Evolutionary conservation across 495 filamentous ascomycete genomes (phyloP), one percentile per base, ranked within the genome.

Genomic region (Mycothermus thermophilus): DNA sequence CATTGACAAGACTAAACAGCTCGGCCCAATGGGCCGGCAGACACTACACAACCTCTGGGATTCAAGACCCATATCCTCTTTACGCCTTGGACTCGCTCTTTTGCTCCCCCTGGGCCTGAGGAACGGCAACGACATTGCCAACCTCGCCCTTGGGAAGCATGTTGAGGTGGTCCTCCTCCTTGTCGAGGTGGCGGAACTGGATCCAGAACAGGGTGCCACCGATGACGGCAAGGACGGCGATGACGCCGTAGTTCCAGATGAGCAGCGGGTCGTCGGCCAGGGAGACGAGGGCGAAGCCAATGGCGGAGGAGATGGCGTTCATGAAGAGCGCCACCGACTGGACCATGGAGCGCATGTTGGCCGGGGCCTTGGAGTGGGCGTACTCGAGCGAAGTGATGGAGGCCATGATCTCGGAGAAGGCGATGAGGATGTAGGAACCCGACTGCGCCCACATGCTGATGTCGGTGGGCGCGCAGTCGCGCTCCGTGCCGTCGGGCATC

Each of bases 281-380:
- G 4, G 67, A 58, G 10, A 74, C 66, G n/a, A 84, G 58, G 0
- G 78, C 78, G 55, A 82, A 67, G 7, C 74, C 75, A 28, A 87
- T 63, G 12, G 80, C 79, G 12, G 74, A 60, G 0, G 73, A 70
- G 51, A 85, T 65, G 22, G 80, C 81, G 27, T 68, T 75, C 57
- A 71, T 75, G 55, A 84, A 80, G 27, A 83, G 66, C 19, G 68
- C 68, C 26, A 83, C 57, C 4, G 75, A 69, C 45, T 74, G 74
- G 15, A 86, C 75, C 22, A 83, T 66, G 8, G 75, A 79, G 8
- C 77, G 68, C 79, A 87, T 83, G 54, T 77, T 83, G 41, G 62
- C 67, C 5, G 83, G 83, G 1, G 83, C 80, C 58, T 87, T 83
- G 46, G 74, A 80, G 52, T 75, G 85, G 4, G 81, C 83, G 39